Base-by-base conservation (phyloP, 116 monocot genomes). In the Iris pallida region DNA sequence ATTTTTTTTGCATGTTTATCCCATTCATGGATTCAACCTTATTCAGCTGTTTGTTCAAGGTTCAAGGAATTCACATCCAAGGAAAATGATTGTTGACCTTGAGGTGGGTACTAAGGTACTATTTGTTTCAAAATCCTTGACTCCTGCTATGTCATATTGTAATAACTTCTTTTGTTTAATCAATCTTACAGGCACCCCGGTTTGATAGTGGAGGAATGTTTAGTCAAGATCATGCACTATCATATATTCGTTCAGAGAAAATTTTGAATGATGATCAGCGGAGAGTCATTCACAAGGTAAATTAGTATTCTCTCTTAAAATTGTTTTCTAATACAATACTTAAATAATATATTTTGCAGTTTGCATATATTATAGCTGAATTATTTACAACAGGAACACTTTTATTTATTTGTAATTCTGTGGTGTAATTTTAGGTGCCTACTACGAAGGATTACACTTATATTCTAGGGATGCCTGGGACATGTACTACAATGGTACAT, bases 391-490 rank as follows among this genome's bases (percentile, higher is more conserved):
- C 12, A 45, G 57, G 2, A 52, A 4, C 48, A 10, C 16, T n/a
- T 63, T 15, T 53, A 17, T 65, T 44, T 65, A 41, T 51, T 8
- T 46, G 19, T 44, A 3, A 30, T 71, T 20, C 16, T 61, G 4
- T 59, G 13, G 6, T 64, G 9, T 78, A 17, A 11, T 62, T 74
- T 76, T 78, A 97, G 97, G 90, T 97, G 46, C 85, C 92, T 61
- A 67, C 75, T 56, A 90, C 97, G 47, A 97, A 90, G 79, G 92
- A 97, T 84, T 97, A 97, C 70, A 62, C 90, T 72, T 92, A 92
- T 65, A 88, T 97, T 48, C 79, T 97, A 55, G 97, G 97, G 20
- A 97, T 97, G 97, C 97, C 92, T 69, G 97, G 97, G 75, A 92
- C 97, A 15, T 92, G 92, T 0, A 97, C 88, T 6, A 97, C 97